phyloP scores from a whole-genome alignment of 2,329 filamentous ascomycete genomes.

The Fusarium sp. region DNA sequence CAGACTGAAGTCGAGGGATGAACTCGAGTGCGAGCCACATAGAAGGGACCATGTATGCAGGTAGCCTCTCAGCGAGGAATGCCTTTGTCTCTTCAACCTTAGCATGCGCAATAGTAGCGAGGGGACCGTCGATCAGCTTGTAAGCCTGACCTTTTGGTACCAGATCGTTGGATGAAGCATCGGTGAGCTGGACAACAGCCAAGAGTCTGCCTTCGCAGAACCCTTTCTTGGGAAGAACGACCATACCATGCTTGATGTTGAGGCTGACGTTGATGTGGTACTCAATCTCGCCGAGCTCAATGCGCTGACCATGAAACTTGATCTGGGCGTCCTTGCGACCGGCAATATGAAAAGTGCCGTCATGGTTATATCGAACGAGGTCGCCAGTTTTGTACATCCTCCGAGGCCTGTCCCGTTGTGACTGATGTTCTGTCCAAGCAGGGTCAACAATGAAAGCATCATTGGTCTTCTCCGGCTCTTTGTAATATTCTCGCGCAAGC shows the following conservation, averaged over 20 bases:
- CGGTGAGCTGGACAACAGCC: slow-evolving; percentile 23
- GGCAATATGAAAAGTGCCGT: slow-evolving; percentile 39
- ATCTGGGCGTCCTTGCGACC: slow-evolving; percentile 49
- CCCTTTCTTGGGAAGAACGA: slow-evolving; percentile 26
- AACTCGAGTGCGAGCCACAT: slow-evolving; percentile 38
- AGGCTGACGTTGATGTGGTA: slow-evolving; percentile 39
- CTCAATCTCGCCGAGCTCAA: slow-evolving; percentile 50
- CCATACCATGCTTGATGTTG: slow-evolving; percentile 40
- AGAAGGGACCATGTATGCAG: slow-evolving; percentile 39
- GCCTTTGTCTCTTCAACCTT: slow-evolving; percentile 27
- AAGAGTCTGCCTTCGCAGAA: slow-evolving; percentile 31
- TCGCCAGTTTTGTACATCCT: slow-evolving; percentile 43
- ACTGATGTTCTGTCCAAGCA: slow-evolving; percentile 14
- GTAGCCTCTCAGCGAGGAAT: slow-evolving; percentile 29
- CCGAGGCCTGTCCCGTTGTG: fast-evolving
- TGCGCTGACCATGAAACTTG: slow-evolving; percentile 50
- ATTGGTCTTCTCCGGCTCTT: slow-evolving; percentile 51
- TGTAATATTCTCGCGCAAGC: slow-evolving; percentile 63
- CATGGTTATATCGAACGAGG: slow-evolving; percentile 44
- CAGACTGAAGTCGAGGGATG: slow-evolving; percentile 34
- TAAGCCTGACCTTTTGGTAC: slow-evolving; percentile 16
- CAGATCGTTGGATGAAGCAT: slow-evolving; percentile 14
- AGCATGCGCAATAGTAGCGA: neutral
- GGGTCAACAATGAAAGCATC: slow-evolving; percentile 44
- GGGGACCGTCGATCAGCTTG: slow-evolving; percentile 17